These are phyloP conservation scores for Cladophialophora immunda DNA, from an alignment of 2,329 filamentous ascomycete species.

Conservation along the genomic window DNA sequence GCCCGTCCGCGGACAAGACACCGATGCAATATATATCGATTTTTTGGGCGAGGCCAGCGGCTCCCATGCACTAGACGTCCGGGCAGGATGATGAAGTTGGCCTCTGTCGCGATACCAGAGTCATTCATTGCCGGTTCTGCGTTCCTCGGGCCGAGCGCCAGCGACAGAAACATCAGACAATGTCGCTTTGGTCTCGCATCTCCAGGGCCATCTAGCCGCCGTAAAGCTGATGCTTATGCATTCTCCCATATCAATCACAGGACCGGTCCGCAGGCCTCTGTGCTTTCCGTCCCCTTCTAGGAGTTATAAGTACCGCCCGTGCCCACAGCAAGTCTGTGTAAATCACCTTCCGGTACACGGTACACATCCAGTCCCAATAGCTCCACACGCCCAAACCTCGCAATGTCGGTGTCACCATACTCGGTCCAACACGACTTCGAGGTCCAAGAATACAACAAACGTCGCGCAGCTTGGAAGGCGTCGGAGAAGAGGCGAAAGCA, in stretches of 20 bases:
- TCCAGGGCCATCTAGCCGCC: neutral
- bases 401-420: slow-evolving; percentile 33
- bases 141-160: neutral
- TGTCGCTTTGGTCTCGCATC: neutral
- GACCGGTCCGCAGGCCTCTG: neutral
- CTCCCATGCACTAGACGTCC: no score
- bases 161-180: neutral
- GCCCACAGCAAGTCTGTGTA: neutral
- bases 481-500: slow-evolving; percentile 27
- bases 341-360: neutral
- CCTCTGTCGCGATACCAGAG: neutral
- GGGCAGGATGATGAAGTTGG: neutral
- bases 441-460: slow-evolving; percentile 36
- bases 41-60: no score
- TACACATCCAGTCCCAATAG: neutral
- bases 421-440: slow-evolving; percentile 36
- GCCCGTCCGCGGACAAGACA: neutral
- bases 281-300: neutral
- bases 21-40: neutral
- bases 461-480: slow-evolving; percentile 26
- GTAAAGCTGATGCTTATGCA: neutral
- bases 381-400: neutral
- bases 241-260: neutral
- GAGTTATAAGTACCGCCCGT: neutral
- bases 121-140: neutral